A percentile compares a stretch with the other conserved stretches of the same genome.
phyloP scores from a whole-genome alignment of 1,139 yeast species.

The Geotrichum cucujoidarum region DNA sequence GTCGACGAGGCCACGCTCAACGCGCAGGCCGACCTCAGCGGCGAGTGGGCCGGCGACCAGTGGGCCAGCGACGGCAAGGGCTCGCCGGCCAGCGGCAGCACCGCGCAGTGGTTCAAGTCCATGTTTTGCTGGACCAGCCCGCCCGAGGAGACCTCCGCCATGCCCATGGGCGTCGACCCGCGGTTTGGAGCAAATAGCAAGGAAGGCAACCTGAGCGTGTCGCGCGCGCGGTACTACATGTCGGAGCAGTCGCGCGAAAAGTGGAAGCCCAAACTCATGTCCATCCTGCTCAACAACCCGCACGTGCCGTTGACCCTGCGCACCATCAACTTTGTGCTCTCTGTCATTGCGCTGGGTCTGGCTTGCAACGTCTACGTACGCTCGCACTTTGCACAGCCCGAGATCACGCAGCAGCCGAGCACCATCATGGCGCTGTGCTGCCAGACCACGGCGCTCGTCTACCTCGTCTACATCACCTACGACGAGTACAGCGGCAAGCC shows the following conservation, averaged over 20 bases:
- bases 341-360: conserved; percentile 31
- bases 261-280: conserved; percentile 56
- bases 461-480: conserved; percentile 73
- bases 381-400: conserved; percentile 36
- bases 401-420: conserved; percentile 75
- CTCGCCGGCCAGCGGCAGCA: not conserved
- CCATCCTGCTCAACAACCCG: conserved; percentile 67
- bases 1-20: conserved; percentile 18
- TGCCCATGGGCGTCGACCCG: not conserved
- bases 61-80: conserved; percentile 5
- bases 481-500: conserved; percentile 94
- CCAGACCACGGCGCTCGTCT: conserved; percentile 70
- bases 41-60: conserved; percentile 18
- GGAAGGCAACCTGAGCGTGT: conserved; percentile 9
- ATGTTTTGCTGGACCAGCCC: conserved; percentile 4
- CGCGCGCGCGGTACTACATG: conserved; percentile 23
- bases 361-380: conserved; percentile 30
- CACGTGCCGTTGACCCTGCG: conserved; percentile 75
- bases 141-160: not conserved
- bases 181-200: not conserved
- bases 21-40: conserved; percentile 18
- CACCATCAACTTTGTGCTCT: conserved; percentile 52
- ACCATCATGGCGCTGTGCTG: conserved; percentile 90
- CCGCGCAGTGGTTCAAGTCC: conserved; percentile 4
- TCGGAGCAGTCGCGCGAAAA: conserved; percentile 41